Evolutionary conservation across 768 basidiomycete genomes (phyloP), one percentile per base, ranked within the genome.

Genomic region (Hypholoma sublateritium): DNA sequence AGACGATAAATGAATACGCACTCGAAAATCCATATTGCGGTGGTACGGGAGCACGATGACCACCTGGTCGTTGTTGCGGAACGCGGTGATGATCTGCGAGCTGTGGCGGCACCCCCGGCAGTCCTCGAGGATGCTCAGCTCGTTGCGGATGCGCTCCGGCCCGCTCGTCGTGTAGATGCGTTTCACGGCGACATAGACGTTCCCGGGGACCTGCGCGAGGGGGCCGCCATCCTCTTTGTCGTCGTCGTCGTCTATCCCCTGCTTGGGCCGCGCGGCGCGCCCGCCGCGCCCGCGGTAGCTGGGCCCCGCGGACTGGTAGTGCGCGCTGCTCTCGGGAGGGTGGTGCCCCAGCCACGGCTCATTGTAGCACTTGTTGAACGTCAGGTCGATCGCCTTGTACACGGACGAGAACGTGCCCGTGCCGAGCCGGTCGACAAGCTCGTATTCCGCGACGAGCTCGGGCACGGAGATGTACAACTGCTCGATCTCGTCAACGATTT

Each of bases 321-420:
- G 73, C 34, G 88, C 86, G 9, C 86, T 87, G 22, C 88, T 90
- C 6, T 72, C 67, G 2, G 79, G 72, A 1, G 83, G 81, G 64
- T 89, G 88, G 45, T 74, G 70, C 0, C 88, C 88, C 32, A 84
- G 83, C 91, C 91, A 93, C 12, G 83, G 77, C 4, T 70, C 62
- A 64, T 93, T 92, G 69, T 91, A 81, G 86, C 86, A 92, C 51
- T 89, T 88, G 48, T 80, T 74, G 62, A 92, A 84, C 65, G 89
- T 73, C 14, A 89, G 65, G 70, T 99, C 97, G 60, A 95, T 71
- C 0, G 95, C 97, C 66, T 98, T 97, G 81, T 98, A 99, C n/a
- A 99, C 97, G 9, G 95, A 95, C 0, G 96, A 98, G 74, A 99
- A 99, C 1, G 96, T 99, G 14, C 96, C 96, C 53, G 95, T 98